A percentile compares a stretch with the other conserved stretches of the same genome.
Evolutionary conservation across 345 rosid genomes (phyloP).

Genomic region (Aquilaria yunnanensis): DNA sequence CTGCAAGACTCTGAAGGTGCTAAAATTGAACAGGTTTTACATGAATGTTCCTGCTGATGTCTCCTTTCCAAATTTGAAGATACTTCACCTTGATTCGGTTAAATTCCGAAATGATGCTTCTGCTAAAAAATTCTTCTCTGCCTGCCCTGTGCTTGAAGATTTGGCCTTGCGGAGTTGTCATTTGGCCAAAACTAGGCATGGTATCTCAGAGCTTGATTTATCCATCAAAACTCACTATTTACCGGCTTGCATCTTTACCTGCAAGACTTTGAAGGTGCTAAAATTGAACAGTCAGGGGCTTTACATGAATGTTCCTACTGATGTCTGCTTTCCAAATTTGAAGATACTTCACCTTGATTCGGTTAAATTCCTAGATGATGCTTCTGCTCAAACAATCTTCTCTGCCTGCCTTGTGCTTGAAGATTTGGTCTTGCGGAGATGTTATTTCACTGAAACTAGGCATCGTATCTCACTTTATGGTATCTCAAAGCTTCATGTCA

Average conservation of each 20-base stretch:
- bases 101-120: background rate
- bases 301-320: background rate
- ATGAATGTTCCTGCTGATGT: conserved; percentile 1
- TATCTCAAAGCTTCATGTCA: too few relatives aligned
- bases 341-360: conserved; percentile 1
- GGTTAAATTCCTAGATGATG: background rate
- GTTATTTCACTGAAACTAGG: too few relatives aligned
- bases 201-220: too few relatives aligned
- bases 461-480: background rate
- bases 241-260: conserved; percentile 4
- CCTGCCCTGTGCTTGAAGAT: background rate
- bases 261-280: conserved; percentile 3
- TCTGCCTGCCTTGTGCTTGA: too few relatives aligned
- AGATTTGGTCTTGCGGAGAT: background rate
- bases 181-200: too few relatives aligned
- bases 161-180: too few relatives aligned
- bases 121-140: background rate
- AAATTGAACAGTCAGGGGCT: background rate
- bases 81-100: background rate
- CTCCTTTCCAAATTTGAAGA: conserved; percentile 14
- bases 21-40: background rate
- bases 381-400: too few relatives aligned
- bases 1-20: background rate
- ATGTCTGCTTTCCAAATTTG: background rate
- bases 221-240: too few relatives aligned